Conservation (phyloP, 2,329 filamentous ascomycete genomes). For the Apiospora rasikravindrae region DNA sequence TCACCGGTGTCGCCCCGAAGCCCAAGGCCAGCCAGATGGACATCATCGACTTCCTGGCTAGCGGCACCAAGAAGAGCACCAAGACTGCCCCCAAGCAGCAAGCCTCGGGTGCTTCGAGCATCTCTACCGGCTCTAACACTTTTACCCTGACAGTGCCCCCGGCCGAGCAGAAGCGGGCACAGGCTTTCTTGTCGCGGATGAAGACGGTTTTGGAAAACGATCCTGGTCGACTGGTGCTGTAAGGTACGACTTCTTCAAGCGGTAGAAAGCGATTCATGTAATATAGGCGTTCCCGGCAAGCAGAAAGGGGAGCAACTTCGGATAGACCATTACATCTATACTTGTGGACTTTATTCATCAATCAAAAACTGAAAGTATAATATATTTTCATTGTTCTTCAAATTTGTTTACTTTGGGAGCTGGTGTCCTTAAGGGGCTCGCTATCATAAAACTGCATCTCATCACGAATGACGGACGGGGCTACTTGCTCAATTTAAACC, state of each 20-base stretch:
- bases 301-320: slow-evolving; percentile 14
- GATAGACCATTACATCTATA: slow-evolving; percentile 19
- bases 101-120: slow-evolving; percentile 45
- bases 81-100: slow-evolving; percentile 35
- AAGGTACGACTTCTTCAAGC: background rate
- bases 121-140: slow-evolving; percentile 69
- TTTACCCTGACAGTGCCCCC: slow-evolving; percentile 82
- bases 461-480: background rate
- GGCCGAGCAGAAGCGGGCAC: slow-evolving; percentile 81
- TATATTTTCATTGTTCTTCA: background rate
- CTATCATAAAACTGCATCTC: background rate
- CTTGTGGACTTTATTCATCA: slow-evolving; percentile 16
- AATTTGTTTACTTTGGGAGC: background rate
- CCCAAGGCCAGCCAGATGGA: slow-evolving; percentile 63
- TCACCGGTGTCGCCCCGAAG: slow-evolving; percentile 39
- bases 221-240: slow-evolving; percentile 75
- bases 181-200: slow-evolving; percentile 82
- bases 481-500: background rate
- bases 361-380: background rate
- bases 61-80: slow-evolving; percentile 38
- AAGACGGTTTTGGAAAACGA: slow-evolving; percentile 84
- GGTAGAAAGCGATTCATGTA: slow-evolving; percentile 18
- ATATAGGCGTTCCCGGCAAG: slow-evolving; percentile 20
- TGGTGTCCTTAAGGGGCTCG: background rate
- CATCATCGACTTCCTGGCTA: slow-evolving; percentile 81